A percentile compares a stretch with the other conserved stretches of the same genome.
phyloP scores from a whole-genome alignment of 225 moss, liverwort and hornwort genomes.

The Marchantia paleacea region DNA sequence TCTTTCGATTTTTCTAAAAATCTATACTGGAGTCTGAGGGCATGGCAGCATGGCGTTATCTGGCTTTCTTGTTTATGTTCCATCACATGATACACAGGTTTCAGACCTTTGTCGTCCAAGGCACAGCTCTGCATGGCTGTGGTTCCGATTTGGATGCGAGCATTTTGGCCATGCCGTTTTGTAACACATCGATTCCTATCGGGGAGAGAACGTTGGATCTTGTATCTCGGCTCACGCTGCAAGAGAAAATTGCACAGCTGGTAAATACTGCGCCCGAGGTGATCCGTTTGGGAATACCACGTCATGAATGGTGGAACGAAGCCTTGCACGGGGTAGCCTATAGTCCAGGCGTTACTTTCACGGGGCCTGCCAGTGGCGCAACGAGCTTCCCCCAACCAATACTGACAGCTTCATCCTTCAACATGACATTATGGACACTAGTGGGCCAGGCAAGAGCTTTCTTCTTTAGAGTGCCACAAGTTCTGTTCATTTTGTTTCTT shows the following conservation, averaged over 20 bases:
- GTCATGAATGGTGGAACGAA: conserved; percentile 54
- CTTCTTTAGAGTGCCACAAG: not conserved
- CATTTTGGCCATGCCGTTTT: conserved; percentile 32
- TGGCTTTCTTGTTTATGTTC: not conserved
- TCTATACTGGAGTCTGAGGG: not conserved
- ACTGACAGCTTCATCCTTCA: conserved; percentile 48
- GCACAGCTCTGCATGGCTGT: conserved; percentile 34
- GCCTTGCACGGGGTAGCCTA: conserved; percentile 52
- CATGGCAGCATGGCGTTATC: not conserved
- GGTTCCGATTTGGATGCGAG: conserved; percentile 25
- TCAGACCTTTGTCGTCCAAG: not conserved
- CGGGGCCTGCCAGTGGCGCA: conserved; percentile 27
- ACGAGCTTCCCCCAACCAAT: conserved; percentile 57
- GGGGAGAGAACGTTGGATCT: conserved; percentile 33
- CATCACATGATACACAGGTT: not conserved
- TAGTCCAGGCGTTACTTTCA: conserved; percentile 49
- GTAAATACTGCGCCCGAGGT: conserved; percentile 44
- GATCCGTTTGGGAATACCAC: conserved; percentile 39
- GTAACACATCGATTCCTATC: conserved; percentile 36
- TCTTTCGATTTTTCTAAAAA: too few relatives aligned
- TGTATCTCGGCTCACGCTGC: conserved; percentile 33
- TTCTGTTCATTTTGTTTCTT: not conserved
- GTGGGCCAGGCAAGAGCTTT: conserved; percentile 35
- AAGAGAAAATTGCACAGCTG: conserved; percentile 47
- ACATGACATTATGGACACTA: conserved; percentile 36